Evolutionary conservation across 768 basidiomycete species (phyloP), one percentile per base, ranked within the genome.

Genomic region (Suillus decipiens): DNA sequence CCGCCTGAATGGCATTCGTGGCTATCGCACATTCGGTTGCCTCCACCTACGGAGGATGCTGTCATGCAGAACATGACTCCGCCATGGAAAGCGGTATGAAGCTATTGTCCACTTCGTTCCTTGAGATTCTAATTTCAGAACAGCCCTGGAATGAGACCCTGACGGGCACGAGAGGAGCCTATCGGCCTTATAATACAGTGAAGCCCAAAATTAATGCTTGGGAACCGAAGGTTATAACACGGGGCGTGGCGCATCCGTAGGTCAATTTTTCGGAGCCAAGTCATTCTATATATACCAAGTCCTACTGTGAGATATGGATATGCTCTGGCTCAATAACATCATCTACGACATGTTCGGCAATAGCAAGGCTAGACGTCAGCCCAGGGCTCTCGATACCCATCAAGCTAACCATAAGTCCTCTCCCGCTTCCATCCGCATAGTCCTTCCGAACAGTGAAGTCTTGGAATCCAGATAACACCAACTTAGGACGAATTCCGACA

Each of bases 1-100:
- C 92, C 95, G 17, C 86, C 96, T 0, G 95, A 96, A 77, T 98
- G 96, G 96, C 96, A 97, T 79, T 88, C 95, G 5, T 99, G 96
- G 96, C 78, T 98, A 42, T 82, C 84, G 11, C 95, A 97, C 72
- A 97, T 96, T 70, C 90, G 96, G 56, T 85, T 88, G 67, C 86
- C 88, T 31, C 84, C 94, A 5, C 96, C 96, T 1, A 79, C 82
- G 1, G 81, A 89, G 63, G 96, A 99, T 71, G 72, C 81, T 1
- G 77, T 93, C 31, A 79, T 96, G 76, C 84, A 89, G 70, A 84
- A 80, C 63, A 68, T 82, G 43, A 84, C 86, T 36, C 94, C 91
- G 2, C 77, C 88, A 0, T 99, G 96, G 96, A 83, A 92, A 74
- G 85, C 86, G 12, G 96, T 96, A 76, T 67, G 93, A 80, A 7